Evolutionary conservation across 371 early-diverging fungal genomes (phyloP).

Genomic region (Apophysomyces trapeziformis): DNA sequence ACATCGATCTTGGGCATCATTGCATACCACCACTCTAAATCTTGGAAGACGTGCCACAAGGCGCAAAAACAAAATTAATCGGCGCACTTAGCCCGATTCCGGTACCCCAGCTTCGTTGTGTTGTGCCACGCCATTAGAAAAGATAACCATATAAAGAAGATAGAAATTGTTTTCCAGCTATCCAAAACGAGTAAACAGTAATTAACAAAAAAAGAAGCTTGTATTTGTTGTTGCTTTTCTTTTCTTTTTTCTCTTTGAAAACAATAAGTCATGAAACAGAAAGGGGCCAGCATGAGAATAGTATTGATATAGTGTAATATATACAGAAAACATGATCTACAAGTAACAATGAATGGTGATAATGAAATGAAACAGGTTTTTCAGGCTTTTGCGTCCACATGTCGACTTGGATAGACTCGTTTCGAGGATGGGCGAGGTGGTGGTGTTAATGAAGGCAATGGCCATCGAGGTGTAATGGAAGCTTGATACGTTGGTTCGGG

Average conservation of each 20-base stretch:
- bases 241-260: background rate
- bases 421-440: slow-evolving; percentile 8
- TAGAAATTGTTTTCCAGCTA: background rate
- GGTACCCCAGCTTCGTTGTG: slow-evolving; percentile 4
- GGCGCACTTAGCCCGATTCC: slow-evolving; percentile 6
- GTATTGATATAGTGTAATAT: background rate
- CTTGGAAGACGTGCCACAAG: slow-evolving; percentile 32
- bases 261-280: slow-evolving; percentile 9
- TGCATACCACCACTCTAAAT: slow-evolving; percentile 59
- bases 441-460: background rate
- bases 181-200: slow-evolving; percentile 6
- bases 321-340: slow-evolving; percentile 7
- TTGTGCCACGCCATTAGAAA: slow-evolving; percentile 8
- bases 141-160: slow-evolving; percentile 4
- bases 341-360: slow-evolving; percentile 4
- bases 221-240: slow-evolving; percentile 1
- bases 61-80: slow-evolving; percentile 32
- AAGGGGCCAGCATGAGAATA: background rate
- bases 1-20: slow-evolving; percentile 64
- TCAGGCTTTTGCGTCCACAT: background rate
- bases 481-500: slow-evolving; percentile 2
- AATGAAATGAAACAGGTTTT: slow-evolving; percentile 3
- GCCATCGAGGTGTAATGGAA: background rate
- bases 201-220: slow-evolving; percentile 8
- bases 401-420: background rate